phyloP scores from a whole-genome alignment of 139 green algal species.

The Closterium sp. region DNA sequence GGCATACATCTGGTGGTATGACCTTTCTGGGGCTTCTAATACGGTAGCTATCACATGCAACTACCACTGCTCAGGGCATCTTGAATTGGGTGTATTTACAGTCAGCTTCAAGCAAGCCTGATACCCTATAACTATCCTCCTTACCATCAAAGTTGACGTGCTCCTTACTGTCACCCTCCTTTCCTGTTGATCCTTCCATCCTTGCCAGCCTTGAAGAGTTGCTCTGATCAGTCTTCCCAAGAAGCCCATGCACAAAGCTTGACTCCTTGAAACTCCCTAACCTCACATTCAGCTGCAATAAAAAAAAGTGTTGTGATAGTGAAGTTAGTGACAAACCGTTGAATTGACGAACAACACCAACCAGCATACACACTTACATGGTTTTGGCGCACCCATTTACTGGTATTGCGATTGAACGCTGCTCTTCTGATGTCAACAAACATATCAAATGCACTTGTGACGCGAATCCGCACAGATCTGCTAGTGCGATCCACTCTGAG shows the following conservation, averaged over 20 bases:
- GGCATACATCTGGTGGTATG: no score
- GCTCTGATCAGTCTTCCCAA: neutral
- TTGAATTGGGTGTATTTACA: neutral
- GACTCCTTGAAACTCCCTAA: neutral
- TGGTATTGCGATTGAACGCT: neutral
- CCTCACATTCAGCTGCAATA: neutral
- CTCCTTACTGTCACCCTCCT: neutral
- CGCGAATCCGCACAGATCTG: neutral
- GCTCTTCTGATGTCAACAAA: neutral
- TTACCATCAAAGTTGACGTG: neutral
- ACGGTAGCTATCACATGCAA: no score
- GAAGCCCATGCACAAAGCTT: neutral
- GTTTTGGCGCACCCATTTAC: neutral
- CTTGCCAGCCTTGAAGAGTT: neutral
- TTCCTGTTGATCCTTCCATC: neutral
- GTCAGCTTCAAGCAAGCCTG: neutral
- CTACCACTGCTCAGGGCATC: neutral
- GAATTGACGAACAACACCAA: neutral
- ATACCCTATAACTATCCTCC: neutral
- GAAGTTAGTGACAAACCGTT: neutral
- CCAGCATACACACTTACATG: neutral
- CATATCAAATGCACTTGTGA: neutral
- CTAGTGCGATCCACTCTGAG: neutral
- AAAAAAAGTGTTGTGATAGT: neutral
- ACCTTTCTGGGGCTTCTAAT: no score